Base-by-base conservation (phyloP, 139 green algal genomes). In the Picochlorum sp. region DNA sequence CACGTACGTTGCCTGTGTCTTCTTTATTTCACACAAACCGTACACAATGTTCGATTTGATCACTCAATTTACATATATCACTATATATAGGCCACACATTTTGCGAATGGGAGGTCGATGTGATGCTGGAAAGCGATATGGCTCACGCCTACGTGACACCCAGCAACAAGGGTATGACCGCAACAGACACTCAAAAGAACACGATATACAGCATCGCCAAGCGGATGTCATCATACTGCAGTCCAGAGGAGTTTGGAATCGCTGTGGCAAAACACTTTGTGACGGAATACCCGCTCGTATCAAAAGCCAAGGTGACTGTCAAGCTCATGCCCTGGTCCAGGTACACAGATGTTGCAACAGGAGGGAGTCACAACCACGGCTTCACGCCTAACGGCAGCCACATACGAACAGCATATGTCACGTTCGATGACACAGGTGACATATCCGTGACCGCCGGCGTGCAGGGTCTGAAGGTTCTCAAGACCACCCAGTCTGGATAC, bases 401-500 rank as follows among this genome's bases (percentile, higher is more conserved):
- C 24, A 52, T 69, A 5, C 74, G 86, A 18, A 95, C 87, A 9
- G 69, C 61, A 0, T 79, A 82, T 62, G 86, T 87, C 3, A 78
- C 58, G 0, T 75, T 75, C 15, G 73, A 87, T 64, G 84, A 81
- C 45, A 50, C 65, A 8, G 80, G 75, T 32, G 80, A 71, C 23
- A 62, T 86, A 3, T 68, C 81, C 9, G 73, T 94, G 11, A 84
- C 54, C 47, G 20, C 74, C 70, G 87, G 87, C 11, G 21, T 94
- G 1, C 76, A 78, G 51, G 79, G 73, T 30, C 61, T 86, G 23
- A 76, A 75, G 38, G 77, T 96, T 49, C 76, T 95, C 2, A 96
- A 95, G 72, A 95, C 90, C 15, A 94, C 92, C 2, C 92, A 98
- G 80, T 90, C 81, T 23, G 93, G 92, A 8, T 98, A 98, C 76